phyloP scores from a whole-genome alignment of 495 filamentous ascomycete species.

The Sordaria brevicollis region DNA sequence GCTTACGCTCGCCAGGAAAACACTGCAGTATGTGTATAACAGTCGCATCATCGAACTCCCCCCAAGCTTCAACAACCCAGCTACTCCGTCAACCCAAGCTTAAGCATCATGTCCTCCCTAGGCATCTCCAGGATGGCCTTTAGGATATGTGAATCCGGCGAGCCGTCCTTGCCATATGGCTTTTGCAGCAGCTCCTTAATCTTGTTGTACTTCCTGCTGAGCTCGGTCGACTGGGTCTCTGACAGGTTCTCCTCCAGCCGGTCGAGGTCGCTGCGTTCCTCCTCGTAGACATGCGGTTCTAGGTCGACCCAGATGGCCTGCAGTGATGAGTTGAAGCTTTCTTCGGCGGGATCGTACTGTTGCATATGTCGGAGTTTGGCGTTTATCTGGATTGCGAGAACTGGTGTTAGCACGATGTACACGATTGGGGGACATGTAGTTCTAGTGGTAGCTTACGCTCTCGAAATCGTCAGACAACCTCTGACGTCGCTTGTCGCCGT shows the following conservation, averaged over 20 bases:
- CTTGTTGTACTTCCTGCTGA: slow-evolving; percentile 16
- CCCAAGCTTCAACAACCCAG: background rate
- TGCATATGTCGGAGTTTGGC: slow-evolving; percentile 18
- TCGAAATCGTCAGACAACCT: slow-evolving; percentile 18
- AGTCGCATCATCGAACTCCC: background rate
- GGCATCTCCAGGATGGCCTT: slow-evolving; percentile 16
- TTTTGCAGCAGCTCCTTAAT: slow-evolving; percentile 19
- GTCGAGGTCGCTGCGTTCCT: slow-evolving; percentile 11
- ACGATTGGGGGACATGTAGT: background rate
- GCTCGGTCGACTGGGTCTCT: slow-evolving; percentile 9
- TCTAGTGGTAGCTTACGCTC: slow-evolving; percentile 8
- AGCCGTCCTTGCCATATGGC: slow-evolving; percentile 17
- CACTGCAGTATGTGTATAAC: background rate
- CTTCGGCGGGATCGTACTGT: slow-evolving; percentile 6
- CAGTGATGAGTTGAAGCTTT: slow-evolving; percentile 15
- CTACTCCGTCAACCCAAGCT: slow-evolving; percentile 7
- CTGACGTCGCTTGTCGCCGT: slow-evolving; percentile 8
- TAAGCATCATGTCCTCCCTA: slow-evolving; percentile 16
- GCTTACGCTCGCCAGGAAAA: background rate
- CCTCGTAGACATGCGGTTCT: slow-evolving; percentile 21
- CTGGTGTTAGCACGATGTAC: background rate
- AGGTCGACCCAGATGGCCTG: slow-evolving; percentile 21
- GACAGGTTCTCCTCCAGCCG: slow-evolving; percentile 15
- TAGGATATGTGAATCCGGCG: slow-evolving; percentile 11
- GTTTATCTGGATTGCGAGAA: slow-evolving; percentile 9